Percentiles rank a stretch among this genome's conserved stretches.
Conservation (phyloP, 2,329 filamentous ascomycete species). For the Pezizomycotina sp. region DNA sequence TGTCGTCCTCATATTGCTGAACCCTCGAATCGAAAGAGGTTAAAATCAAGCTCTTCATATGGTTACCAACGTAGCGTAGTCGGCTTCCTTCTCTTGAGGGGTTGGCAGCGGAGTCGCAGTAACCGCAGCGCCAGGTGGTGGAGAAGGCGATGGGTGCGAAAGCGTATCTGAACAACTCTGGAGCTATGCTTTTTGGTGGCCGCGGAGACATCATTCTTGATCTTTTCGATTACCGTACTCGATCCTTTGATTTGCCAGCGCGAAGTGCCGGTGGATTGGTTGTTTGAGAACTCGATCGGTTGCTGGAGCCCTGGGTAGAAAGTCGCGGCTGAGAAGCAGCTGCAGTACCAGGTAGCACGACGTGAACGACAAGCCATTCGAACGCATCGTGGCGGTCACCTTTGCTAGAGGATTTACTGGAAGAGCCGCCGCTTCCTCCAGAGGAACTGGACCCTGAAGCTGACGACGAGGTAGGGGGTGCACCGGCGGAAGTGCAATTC, state of each 20-base stretch:
- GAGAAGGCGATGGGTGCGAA: conserved; percentile 26
- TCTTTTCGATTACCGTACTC: conserved; percentile 72
- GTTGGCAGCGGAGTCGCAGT: conserved; percentile 42
- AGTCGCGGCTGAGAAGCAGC: conserved; percentile 60
- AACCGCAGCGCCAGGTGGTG: conserved; percentile 26
- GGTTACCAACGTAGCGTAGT: conserved; percentile 73
- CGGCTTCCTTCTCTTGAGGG: conserved; percentile 59
- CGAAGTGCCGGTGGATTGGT: conserved; percentile 47
- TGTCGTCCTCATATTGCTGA: conserved; percentile 89
- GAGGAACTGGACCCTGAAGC: conserved; percentile 35
- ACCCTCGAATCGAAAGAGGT: conserved; percentile 82
- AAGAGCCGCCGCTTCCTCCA: conserved; percentile 15
- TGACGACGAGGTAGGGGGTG: no score
- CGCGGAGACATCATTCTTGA: conserved; percentile 78
- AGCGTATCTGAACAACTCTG: conserved; percentile 66
- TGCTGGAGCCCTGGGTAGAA: conserved; percentile 35
- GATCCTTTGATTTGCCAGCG: conserved; percentile 64
- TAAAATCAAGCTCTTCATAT: conserved; percentile 74
- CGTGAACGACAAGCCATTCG: conserved; percentile 87
- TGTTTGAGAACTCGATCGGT: conserved; percentile 24
- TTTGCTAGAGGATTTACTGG: conserved; percentile 36
- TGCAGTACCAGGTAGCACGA: conserved; percentile 71
- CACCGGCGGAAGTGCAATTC: conserved; percentile 43
- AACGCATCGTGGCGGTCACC: conserved; percentile 92
- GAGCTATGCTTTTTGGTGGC: conserved; percentile 46